Percentiles rank a stretch among this genome's conserved stretches.
Evolutionary conservation across 495 filamentous ascomycete species (phyloP).

Genomic region (Aspergillus haitiensis): DNA sequence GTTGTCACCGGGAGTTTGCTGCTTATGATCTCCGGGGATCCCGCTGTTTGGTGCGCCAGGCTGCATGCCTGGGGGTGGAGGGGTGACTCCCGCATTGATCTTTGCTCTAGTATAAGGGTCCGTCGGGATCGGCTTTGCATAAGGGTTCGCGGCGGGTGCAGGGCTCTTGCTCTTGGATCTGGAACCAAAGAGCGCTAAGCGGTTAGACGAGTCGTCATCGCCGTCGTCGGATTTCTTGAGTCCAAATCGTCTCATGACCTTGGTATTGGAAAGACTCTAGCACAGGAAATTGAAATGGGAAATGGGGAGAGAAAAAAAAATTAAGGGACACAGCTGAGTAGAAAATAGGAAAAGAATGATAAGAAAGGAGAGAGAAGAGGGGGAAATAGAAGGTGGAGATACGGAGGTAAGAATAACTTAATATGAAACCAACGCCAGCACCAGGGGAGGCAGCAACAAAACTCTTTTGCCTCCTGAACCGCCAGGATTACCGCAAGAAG

Average conservation of each 20-base stretch:
- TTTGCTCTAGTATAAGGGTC: conserved; percentile 67
- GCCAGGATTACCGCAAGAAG: conserved; percentile 11
- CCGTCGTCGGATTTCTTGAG: conserved; percentile 66
- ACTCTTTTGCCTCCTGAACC: conserved; percentile 19
- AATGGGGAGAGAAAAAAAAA: conserved; percentile 4
- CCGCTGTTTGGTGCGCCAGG: conserved; percentile 20
- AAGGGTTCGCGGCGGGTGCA: conserved; percentile 58
- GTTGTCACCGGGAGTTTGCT: conserved; percentile 48
- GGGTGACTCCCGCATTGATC: conserved; percentile 45
- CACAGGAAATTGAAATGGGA: conserved; percentile 18
- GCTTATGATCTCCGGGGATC: conserved; percentile 34
- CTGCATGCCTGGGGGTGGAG: conserved; percentile 29
- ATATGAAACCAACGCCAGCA: conserved; percentile 15
- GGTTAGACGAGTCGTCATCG: conserved; percentile 58
- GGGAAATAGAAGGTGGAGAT: conserved; percentile 17
- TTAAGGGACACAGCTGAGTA: conserved; percentile 7
- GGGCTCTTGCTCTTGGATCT: conserved; percentile 61
- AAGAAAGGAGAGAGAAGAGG: conserved; percentile 16
- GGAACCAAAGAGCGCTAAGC: conserved; percentile 59
- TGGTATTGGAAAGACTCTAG: conserved; percentile 9
- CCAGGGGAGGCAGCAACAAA: conserved; percentile 24
- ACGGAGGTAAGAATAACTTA: conserved; percentile 6
- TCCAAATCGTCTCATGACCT: conserved; percentile 54
- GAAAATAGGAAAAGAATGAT: conserved; percentile 7
- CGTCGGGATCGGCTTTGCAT: conserved; percentile 60